Conservation (phyloP, 495 filamentous ascomycete genomes). For the Talaromyces borbonicus region DNA sequence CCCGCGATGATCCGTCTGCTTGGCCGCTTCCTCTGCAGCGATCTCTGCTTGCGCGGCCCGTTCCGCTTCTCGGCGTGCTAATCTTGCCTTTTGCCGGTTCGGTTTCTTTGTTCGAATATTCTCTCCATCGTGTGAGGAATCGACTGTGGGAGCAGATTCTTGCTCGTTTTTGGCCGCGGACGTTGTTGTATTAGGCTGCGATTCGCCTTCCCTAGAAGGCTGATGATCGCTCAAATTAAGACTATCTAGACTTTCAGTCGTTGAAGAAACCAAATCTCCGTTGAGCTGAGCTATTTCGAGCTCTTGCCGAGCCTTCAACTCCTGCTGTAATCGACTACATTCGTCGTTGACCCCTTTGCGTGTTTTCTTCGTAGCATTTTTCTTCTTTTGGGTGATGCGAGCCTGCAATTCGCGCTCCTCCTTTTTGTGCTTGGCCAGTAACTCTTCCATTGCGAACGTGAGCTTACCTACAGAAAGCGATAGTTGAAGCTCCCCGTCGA, state of each 20-base stretch:
- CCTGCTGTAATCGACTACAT: conserved; percentile 61
- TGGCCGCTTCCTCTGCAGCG: conserved; percentile 65
- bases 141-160: neutral
- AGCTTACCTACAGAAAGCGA: no score
- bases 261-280: conserved; percentile 22
- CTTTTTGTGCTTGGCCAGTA: conserved; percentile 73
- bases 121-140: conserved; percentile 7
- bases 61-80: conserved; percentile 81
- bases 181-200: conserved; percentile 12
- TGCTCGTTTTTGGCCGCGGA: conserved; percentile 8
- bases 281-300: conserved; percentile 53
- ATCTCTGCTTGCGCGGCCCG: conserved; percentile 54
- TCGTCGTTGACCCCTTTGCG: conserved; percentile 80
- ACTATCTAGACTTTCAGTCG: neutral
- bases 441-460: conserved; percentile 75
- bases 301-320: conserved; percentile 57
- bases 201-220: no score
- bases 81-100: conserved; percentile 82
- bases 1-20: conserved; percentile 62
- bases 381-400: conserved; percentile 87
- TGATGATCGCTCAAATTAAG: conserved; percentile 11
- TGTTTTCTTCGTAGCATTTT: conserved; percentile 90
- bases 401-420: conserved; percentile 79
- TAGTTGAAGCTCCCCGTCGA: no score
- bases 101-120: conserved; percentile 51